Base-by-base conservation (phyloP, 768 basidiomycete species). In the Multifurca ochricompacta region DNA sequence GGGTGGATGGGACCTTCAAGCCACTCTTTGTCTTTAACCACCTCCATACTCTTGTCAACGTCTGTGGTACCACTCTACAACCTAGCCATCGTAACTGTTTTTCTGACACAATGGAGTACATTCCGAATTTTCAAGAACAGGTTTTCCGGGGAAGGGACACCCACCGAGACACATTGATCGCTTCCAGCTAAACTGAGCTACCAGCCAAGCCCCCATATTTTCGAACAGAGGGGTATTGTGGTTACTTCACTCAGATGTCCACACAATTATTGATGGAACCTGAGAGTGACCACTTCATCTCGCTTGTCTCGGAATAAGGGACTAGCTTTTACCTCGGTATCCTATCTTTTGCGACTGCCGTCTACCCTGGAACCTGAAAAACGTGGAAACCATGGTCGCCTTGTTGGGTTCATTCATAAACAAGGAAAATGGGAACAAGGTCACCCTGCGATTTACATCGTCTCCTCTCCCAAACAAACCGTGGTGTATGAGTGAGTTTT, bases 21-120 rank as follows among this genome's bases (percentile, higher is more conserved):
- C 31, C 16, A 23, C 32, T 43, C 47, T 57, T 50, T 5, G 42
- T 34, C 51, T 32, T 30, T 18, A n/a, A 52, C 55, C 55, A 52
- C 55, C 35, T 41, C 50, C 47, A 40, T 23, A 9, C 19, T 8
- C 23, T 34, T 21, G 14, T 19, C 28, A 19, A 30, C 11, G 14
- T 27, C 14, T 6, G 7, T n/a, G 16, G 3, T 19, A 21, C 8
- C 28, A 18, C 27, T 41, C 19, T 3, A 11, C n/a, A 16, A 18
- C 7, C 34, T 5, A 5, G 13, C 25, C n/a, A 28, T 51, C n/a
- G 6, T 9, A 43, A n/a, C n/a, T n/a, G n/a, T n/a, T 25, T 25
- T 27, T 25, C 25, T 25, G 21, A 42, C 40, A 41, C 40, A 1
- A 42, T 2, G 21, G 13, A 42, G 21, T 25, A 42, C 23, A 14